A percentile compares a stretch with the other conserved stretches of the same genome.
Evolutionary conservation across 2,329 filamentous ascomycete genomes (phyloP).

Genomic region (Exutisphaerella laricina): DNA sequence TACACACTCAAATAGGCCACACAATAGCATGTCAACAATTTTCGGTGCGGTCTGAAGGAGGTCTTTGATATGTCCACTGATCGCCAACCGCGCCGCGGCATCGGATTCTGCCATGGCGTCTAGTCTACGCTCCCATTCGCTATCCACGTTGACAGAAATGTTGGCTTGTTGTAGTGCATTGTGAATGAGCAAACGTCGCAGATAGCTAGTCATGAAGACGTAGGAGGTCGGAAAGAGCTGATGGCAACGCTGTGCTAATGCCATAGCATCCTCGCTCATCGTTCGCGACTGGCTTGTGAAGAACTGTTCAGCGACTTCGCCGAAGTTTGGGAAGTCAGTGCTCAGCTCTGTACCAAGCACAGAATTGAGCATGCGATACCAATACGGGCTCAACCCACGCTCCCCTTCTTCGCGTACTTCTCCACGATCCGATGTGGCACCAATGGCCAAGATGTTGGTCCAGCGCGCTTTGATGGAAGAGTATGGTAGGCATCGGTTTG

Average conservation of each 20-base stretch:
- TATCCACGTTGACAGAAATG: conserved; percentile 48
- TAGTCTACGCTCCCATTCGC: conserved; percentile 78
- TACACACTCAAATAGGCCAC: conserved; percentile 23
- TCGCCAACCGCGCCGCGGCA: conserved; percentile 54
- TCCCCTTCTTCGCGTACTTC: conserved; percentile 87
- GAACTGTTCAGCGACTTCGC: conserved; percentile 41
- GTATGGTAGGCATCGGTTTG: conserved; percentile 80
- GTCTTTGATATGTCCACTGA: conserved; percentile 49
- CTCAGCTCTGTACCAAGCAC: conserved; percentile 25
- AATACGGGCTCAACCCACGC: conserved; percentile 77
- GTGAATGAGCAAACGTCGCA: conserved; percentile 54
- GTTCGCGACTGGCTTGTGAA: conserved; percentile 33
- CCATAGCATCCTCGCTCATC: conserved; percentile 24
- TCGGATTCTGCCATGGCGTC: conserved; percentile 68
- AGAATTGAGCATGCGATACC: conserved; percentile 59
- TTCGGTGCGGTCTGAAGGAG: conserved; percentile 36
- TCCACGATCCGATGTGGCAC: conserved; percentile 62
- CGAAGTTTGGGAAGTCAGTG: conserved; percentile 41
- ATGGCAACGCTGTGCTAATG: conserved; percentile 18
- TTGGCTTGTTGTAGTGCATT: conserved; percentile 46
- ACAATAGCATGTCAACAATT: conserved; percentile 23
- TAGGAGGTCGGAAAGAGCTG: conserved; percentile 23
- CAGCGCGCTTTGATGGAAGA: conserved; percentile 73
- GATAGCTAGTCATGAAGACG: conserved; percentile 26
- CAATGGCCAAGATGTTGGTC: conserved; percentile 80